A percentile compares a stretch with the other conserved stretches of the same genome.
phyloP scores from a whole-genome alignment of 805 yeast species.

The Yamadazyma akitaensis region DNA sequence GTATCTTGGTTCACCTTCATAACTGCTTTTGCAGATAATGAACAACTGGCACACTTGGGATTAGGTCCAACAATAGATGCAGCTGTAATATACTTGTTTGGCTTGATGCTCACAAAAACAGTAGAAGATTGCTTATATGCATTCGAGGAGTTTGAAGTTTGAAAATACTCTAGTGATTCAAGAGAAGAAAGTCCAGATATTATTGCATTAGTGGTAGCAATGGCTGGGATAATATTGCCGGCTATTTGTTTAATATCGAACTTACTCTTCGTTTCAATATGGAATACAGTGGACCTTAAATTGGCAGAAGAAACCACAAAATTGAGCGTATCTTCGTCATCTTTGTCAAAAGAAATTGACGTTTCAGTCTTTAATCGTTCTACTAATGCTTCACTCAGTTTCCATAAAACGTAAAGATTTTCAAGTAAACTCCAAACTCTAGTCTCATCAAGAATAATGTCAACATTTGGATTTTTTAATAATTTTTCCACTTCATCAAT shows the following conservation, averaged over 20 bases:
- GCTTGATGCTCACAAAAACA: conserved; percentile 41
- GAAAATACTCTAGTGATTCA: conserved; percentile 57
- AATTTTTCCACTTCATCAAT: conserved; percentile 6
- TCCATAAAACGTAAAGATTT: conserved; percentile 56
- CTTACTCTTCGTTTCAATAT: conserved; percentile 66
- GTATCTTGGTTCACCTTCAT: conserved; percentile 28
- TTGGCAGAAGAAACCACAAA: conserved; percentile 88
- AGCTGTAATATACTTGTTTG: conserved; percentile 63
- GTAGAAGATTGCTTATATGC: conserved; percentile 21
- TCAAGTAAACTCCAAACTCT: conserved; percentile 60
- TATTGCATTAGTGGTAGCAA: conserved; percentile 96
- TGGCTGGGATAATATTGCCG: conserved; percentile 97
- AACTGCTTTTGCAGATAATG: conserved; percentile 51
- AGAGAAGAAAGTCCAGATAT: conserved; percentile 86
- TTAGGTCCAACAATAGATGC: conserved; percentile 63
- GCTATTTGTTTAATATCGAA: conserved; percentile 94
- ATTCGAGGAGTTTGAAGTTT: conserved; percentile 3
- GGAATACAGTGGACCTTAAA: conserved; percentile 66
- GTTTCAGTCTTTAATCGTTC: conserved; percentile 40
- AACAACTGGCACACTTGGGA: conserved; percentile 67
- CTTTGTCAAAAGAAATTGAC: conserved; percentile 77
- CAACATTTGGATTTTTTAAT: neutral
- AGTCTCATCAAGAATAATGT: conserved; percentile 32
- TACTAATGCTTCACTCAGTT: conserved; percentile 49
- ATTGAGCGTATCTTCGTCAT: conserved; percentile 84